Base-by-base conservation (phyloP, 371 early-diverging fungal species). In the Haplosporangium sp. region DNA sequence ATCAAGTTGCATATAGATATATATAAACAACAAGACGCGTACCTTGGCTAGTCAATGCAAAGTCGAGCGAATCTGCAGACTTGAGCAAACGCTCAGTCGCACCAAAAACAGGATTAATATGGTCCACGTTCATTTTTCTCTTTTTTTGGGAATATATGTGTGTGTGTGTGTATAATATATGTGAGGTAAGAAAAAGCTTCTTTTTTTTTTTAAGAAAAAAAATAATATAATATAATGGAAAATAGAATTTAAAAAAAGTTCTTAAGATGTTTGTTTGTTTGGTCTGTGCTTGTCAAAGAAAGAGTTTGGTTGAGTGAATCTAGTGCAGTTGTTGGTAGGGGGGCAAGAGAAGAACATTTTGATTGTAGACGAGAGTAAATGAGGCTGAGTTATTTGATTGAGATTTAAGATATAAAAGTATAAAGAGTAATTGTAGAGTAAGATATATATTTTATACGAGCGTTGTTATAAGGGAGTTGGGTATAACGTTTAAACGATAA, bases 301-400 rank as follows among this genome's bases (percentile, higher is more conserved):
- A 37, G 71, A 50, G 68, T 73, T 77, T 65, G 78, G 64, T 79
- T 78, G 67, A 44, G 62, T 20, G 48, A 61, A 63, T 67, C 68
- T 44, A 63, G 70, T 63, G 60, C 71, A 67, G 50, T 57, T 20
- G 42, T 57, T 58, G 35, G 78, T 73, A 75, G 81, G 81, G 81
- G 81, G 81, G 74, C 74, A 74, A 58, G 75, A 79, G 74, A 75
- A 67, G 62, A 66, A 74, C 81, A 79, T 79, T 72, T 73, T 79
- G 55, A 63, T 44, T 60, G 63, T 60, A 27, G 27, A 27, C 27
- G 27, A 27, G 27, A 40, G 59, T 50, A 27, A 52, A 63, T 17
- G 47, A 57, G 64, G 38, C n/a, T 63, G 61, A 62, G 47, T 42
- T 19, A 63, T 27, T 27, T 27, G 27, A 73, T 38, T 52, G 57